A percentile compares a stretch with the other conserved stretches of the same genome.
These are phyloP conservation scores for Fusarium nodosum DNA, from an alignment of 2,329 filamentous ascomycete species.

Conservation along the genomic window DNA sequence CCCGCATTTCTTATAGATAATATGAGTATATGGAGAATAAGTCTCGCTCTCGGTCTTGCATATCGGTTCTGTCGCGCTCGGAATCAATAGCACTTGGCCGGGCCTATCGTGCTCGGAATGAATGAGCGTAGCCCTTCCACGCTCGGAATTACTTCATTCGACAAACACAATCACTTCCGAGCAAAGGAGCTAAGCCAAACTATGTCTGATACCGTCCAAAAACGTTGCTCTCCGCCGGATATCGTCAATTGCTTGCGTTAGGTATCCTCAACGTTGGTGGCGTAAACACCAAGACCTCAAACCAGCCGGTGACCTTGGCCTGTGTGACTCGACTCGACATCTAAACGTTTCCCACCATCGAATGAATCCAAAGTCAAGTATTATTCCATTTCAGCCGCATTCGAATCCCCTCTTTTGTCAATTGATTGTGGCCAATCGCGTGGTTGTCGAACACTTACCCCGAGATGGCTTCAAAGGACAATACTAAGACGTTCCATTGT, in stretches of 20 bases:
- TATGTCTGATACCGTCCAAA: neutral
- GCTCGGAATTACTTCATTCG: neutral
- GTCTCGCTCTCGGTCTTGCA: neutral
- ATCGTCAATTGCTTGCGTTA: neutral
- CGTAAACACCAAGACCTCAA: neutral
- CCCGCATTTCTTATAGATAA: no score
- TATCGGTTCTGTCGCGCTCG: neutral
- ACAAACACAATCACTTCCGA: neutral
- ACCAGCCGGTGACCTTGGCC: neutral
- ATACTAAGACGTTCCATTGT: slow-evolving; percentile 33
- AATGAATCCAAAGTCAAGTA: neutral
- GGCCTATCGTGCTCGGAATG: neutral
- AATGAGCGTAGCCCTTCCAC: neutral
- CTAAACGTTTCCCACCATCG: neutral
- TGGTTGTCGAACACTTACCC: neutral
- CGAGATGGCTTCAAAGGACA: slow-evolving; percentile 13
- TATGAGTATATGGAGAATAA: neutral
- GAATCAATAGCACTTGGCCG: neutral
- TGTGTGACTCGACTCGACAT: neutral
- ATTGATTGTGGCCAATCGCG: neutral
- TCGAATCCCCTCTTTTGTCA: neutral
- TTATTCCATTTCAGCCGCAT: slow-evolving; percentile 5
- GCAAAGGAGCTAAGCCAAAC: neutral
- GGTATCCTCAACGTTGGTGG: neutral
- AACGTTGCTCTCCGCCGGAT: no score